phyloP scores from a whole-genome alignment of 2,329 filamentous ascomycete genomes.

The Beauveria sp. region DNA sequence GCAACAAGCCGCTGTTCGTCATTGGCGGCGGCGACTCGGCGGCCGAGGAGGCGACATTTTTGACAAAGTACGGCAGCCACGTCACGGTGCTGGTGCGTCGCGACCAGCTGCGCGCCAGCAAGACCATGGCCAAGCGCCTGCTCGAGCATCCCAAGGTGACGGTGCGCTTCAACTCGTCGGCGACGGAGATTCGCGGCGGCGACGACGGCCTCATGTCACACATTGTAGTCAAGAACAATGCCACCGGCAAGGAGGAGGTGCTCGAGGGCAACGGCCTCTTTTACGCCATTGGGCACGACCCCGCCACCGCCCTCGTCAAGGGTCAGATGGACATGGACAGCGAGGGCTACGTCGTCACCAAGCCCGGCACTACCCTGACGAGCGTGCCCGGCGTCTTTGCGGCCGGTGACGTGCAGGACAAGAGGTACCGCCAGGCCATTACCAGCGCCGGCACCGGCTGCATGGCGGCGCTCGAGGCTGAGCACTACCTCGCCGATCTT shows the following conservation, averaged over 20 bases:
- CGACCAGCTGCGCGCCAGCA: slow-evolving; percentile 79
- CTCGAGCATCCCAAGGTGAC: slow-evolving; percentile 82
- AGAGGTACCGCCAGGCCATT: slow-evolving; percentile 94
- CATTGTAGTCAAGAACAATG: slow-evolving; percentile 72
- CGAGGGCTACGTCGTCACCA: slow-evolving; percentile 86
- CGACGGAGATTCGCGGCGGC: slow-evolving; percentile 77
- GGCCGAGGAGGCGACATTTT: slow-evolving; percentile 92
- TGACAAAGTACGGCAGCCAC: slow-evolving; percentile 94
- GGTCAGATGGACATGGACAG: slow-evolving; percentile 80
- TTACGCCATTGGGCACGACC: slow-evolving; percentile 95
- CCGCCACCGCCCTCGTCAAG: slow-evolving; percentile 85
- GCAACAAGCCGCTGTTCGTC: slow-evolving; percentile 89
- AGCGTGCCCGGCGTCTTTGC: slow-evolving; percentile 90
- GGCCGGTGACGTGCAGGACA: slow-evolving; percentile 96
- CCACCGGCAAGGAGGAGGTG: slow-evolving; percentile 70
- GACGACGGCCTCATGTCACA: slow-evolving; percentile 82
- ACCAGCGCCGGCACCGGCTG: slow-evolving; percentile 95
- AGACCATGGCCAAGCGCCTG: slow-evolving; percentile 84
- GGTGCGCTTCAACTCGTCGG: slow-evolving; percentile 77
- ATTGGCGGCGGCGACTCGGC: slow-evolving; percentile 96
- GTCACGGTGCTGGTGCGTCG: slow-evolving; percentile 89
- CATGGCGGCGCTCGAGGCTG: slow-evolving; percentile 89
- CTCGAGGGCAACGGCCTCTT: slow-evolving; percentile 88
- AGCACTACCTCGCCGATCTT: slow-evolving; percentile 80
- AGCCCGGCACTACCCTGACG: slow-evolving; percentile 81